Evolutionary conservation across 495 filamentous ascomycete genomes (phyloP), one percentile per base, ranked within the genome.

Genomic region (Aspergillus nanangensis): DNA sequence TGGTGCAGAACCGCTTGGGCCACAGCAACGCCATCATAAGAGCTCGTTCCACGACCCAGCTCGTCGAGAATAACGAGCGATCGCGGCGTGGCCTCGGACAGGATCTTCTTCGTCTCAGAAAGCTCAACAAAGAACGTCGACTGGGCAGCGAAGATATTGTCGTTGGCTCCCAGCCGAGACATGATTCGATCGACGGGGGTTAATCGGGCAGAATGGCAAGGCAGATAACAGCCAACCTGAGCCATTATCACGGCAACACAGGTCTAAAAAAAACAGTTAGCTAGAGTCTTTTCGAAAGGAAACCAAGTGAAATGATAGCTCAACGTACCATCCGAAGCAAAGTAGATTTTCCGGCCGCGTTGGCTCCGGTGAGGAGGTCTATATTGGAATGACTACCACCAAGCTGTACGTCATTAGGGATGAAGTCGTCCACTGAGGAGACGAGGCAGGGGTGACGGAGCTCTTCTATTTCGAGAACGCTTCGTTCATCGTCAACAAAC

Each of bases 111-210:
- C 8, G 93, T 99, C 58, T 99, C 94, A 3, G 90, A 87, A 7
- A 99, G 76, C 65, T 99, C 93, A 38, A 99, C 92, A 62, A 99
- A 96, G 78, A 99, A 99, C 23, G 93, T 99, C 19, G 85, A 90
- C 67, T 99, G 94, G 3, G 92, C 89, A 18, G 92, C 94, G 60
- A 99, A 96, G 62, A 99, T 97, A 67, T 96, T 96, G 77, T 99
- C 93, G 60, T 97, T 95, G 38, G 94, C 94, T 11, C 94, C 94
- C 0, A 99, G 86, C 18, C 94, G 90, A 4, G 90, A 96, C 94
- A 99, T 99, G 74, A 99, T 97, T 34, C 93, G 87, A 62, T 99
- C 94, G 22, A 92, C 77, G 0, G 93, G 90, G 0, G 94, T 97
- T 23, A 99, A 70, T n/a, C 75, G 79, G 8, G 93, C 93, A 5